Conservation (phyloP, 441 rosid genomes). For the Populus hybrid region DNA sequence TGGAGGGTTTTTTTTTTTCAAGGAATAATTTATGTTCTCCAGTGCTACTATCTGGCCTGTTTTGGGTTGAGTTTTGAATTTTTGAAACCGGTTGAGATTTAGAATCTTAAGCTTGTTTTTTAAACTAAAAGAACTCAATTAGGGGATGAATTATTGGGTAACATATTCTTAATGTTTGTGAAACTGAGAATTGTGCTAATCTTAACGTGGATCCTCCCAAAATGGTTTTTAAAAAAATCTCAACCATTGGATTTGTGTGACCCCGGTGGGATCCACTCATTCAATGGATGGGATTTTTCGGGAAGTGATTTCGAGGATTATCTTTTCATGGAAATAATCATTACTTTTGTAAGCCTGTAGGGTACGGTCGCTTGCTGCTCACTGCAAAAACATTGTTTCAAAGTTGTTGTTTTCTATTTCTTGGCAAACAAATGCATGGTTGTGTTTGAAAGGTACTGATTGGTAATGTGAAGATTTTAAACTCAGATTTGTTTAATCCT, state of each 20-base stretch:
- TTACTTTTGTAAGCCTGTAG: not conserved
- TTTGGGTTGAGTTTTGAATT: not conserved
- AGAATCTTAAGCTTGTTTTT: not conserved
- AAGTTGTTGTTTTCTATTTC: no score
- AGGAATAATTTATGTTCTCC: not conserved
- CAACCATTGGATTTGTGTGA: not conserved
- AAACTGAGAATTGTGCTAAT: not conserved
- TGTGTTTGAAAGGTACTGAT: not conserved
- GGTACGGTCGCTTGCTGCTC: not conserved
- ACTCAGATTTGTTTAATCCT: constrained; percentile 31
- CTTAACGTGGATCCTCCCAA: no score
- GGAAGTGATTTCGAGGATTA: not conserved
- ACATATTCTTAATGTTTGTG: not conserved
- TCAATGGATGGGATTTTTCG: not conserved
- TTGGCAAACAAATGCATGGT: not conserved
- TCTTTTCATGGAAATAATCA: not conserved
- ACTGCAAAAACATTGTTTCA: not conserved
- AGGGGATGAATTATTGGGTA: not conserved
- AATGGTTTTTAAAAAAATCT: not conserved
- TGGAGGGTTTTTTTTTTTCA: not conserved
- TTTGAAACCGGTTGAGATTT: not conserved
- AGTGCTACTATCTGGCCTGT: not conserved
- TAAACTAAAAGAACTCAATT: not conserved
- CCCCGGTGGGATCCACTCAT: not conserved
- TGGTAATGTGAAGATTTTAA: not conserved